Base-by-base conservation (phyloP, 371 early-diverging fungal species). In the Syncephalastrum contaminatum region DNA sequence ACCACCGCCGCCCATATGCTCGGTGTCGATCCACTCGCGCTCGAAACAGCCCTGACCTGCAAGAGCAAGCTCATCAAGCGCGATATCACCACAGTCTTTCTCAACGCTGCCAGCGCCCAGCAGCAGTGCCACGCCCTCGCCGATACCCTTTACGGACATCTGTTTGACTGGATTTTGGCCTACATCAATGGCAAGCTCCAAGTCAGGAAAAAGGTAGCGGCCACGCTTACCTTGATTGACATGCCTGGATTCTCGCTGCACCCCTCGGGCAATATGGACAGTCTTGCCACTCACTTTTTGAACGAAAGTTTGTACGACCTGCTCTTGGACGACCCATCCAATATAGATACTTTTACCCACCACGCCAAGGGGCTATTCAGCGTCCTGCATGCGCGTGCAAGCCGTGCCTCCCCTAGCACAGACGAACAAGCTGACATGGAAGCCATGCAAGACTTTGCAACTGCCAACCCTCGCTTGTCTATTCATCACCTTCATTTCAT, bases 81-180 rank as follows among this genome's bases (percentile, higher is more conserved):
- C 45, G 95, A 95, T 51, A 75, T 93, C 22, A 93, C 90, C 63
- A 92, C 94, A 7, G 80, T 92, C n/a, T 91, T 91, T 53, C 73
- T 96, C 30, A 84, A 93, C 64, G 67, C 83, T 19, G 81, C 80
- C 15, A 82, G 78, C 21, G 92, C 96, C 0, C 56, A 69, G 4
- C 61, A 67, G 20, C 94, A 94, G 61, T 83, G 94, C 24, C 91
- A 94, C 61, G 77, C 75, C 15, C 66, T 96, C 4, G 91, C 93
- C 1, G 75, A 83, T 46, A 72, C 86, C 5, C 80, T 96, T 14
- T 95, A 95, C 66, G 81, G 81, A 16, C 77, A 93, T 6, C 63
- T 95, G 18, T 88, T 93, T 64, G 78, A 84, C 18, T 96, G 94
- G 90, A 58, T 97, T 20, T 78, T 92, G 14, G 96, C 93, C 62